A percentile compares a stretch with the other conserved stretches of the same genome.
These are phyloP conservation scores for Elsinoe ampelina DNA, from an alignment of 2,329 filamentous ascomycete species.

Conservation along the genomic window DNA sequence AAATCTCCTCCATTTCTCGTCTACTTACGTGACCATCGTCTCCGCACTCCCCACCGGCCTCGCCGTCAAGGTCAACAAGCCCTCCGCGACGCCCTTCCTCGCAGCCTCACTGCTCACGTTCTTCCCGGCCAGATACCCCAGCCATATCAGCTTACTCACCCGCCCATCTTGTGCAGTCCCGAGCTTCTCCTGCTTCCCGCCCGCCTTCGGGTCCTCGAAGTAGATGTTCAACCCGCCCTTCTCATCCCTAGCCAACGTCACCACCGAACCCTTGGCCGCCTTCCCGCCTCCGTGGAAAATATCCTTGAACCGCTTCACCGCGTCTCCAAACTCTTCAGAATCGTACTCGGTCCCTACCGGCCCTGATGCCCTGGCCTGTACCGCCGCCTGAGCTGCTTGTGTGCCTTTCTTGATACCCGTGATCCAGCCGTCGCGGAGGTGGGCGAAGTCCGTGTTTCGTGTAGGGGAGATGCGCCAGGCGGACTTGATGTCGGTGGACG, in stretches of 20 bases:
- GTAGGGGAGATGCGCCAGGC: conserved; percentile 78
- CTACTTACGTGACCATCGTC: conserved; percentile 45
- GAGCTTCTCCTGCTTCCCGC: conserved; percentile 34
- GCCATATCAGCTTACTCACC: conserved; percentile 72
- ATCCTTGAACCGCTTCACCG: conserved; percentile 67
- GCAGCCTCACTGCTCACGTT: conserved; percentile 79
- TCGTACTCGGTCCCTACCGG: conserved; percentile 42
- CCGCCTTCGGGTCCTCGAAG: conserved; percentile 48
- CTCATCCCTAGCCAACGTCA: conserved; percentile 61
- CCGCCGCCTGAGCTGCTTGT: conserved; percentile 39
- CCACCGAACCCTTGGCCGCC: conserved; percentile 68
- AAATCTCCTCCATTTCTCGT: not conserved
- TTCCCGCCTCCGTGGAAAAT: conserved; percentile 70
- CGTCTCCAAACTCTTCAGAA: conserved; percentile 66
- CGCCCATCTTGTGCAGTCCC: conserved; percentile 71
- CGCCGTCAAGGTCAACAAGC: conserved; percentile 79
- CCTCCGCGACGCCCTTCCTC: conserved; percentile 72
- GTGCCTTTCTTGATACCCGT: conserved; percentile 70
- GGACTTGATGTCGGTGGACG: conserved; percentile 59
- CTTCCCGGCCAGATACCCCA: conserved; percentile 79
- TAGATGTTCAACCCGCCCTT: conserved; percentile 58
- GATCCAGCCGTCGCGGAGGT: conserved; percentile 85
- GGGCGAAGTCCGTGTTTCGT: conserved; percentile 88
- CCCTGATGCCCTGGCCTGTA: conserved; percentile 11
- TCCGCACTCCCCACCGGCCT: conserved; percentile 80